A percentile compares a stretch with the other conserved stretches of the same genome.
Evolutionary conservation across 2,329 filamentous ascomycete species (phyloP).

Genomic region (Phialophora expanda): DNA sequence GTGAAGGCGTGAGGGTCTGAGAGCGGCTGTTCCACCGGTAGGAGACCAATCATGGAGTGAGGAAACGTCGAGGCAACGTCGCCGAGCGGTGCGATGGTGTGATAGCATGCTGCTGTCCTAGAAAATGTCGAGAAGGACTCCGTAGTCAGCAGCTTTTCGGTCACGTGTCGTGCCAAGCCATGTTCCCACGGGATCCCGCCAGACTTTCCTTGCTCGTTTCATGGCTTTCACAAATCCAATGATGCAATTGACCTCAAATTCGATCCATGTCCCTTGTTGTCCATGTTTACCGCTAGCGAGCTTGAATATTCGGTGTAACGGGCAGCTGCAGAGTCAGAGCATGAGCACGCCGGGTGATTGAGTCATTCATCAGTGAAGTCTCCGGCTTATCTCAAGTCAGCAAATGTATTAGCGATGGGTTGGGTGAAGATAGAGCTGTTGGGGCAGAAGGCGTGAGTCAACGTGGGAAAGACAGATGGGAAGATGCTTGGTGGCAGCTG

Average conservation of each 20-base stretch:
- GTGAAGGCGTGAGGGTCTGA: slow-evolving; percentile 23
- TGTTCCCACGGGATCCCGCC: too few relatives aligned
- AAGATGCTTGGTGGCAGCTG: too few relatives aligned
- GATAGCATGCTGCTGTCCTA: not conserved
- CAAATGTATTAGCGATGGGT: too few relatives aligned
- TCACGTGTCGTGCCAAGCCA: not conserved
- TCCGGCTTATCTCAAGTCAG: too few relatives aligned
- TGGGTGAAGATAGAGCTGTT: too few relatives aligned
- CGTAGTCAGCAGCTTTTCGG: not conserved
- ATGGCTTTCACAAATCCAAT: not conserved
- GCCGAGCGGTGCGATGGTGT: not conserved
- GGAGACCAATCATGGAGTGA: not conserved
- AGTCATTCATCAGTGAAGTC: too few relatives aligned
- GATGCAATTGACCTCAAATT: not conserved
- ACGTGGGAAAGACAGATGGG: too few relatives aligned
- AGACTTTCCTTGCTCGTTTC: not conserved
- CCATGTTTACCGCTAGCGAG: not conserved
- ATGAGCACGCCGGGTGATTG: too few relatives aligned
- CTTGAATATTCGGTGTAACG: not conserved
- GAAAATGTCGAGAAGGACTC: not conserved
- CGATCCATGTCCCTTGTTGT: not conserved
- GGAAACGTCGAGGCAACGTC: not conserved
- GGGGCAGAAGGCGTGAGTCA: too few relatives aligned
- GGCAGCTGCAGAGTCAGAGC: too few relatives aligned
- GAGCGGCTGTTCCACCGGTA: not conserved